Evolutionary conservation across 208 protist genomes (phyloP).

Genomic region (Angomonas ambiguus): DNA sequence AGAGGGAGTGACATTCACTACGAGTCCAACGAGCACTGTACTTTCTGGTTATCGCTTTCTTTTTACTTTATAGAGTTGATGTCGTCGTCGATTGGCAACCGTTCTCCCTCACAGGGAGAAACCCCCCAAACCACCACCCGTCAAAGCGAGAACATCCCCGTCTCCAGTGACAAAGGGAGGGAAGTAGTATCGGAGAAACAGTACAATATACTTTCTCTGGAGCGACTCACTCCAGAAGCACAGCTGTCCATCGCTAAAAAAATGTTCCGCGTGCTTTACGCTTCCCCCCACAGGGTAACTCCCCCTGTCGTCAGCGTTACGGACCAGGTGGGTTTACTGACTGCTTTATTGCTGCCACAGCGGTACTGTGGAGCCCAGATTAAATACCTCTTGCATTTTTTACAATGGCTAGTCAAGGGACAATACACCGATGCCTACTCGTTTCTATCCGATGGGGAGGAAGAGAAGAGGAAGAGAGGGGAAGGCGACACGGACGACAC

Average conservation of each 20-base stretch:
- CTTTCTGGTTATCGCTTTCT: conserved; percentile 56
- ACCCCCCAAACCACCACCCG: neutral
- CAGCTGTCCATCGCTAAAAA: neutral
- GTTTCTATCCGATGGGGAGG: neutral
- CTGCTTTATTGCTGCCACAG: neutral
- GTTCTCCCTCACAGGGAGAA: neutral
- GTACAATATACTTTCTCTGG: neutral
- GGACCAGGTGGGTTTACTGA: neutral
- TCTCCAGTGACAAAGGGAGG: no score
- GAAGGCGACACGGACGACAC: neutral
- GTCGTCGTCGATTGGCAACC: neutral
- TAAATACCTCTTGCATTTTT: neutral
- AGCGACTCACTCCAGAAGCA: neutral
- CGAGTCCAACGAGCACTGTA: conserved; percentile 17
- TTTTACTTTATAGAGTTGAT: conserved; percentile 35
- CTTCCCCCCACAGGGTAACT: no score
- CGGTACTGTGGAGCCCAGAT: neutral
- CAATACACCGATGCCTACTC: neutral
- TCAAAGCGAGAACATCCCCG: no score
- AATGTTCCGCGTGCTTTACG: neutral
- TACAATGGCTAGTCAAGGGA: neutral
- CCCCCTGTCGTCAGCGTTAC: neutral
- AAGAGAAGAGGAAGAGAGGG: neutral
- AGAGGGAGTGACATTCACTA: neutral
- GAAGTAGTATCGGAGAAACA: neutral